Evolutionary conservation across 164 flowering plant genomes (phyloP).

Genomic region (Stephania yunnanensis): DNA sequence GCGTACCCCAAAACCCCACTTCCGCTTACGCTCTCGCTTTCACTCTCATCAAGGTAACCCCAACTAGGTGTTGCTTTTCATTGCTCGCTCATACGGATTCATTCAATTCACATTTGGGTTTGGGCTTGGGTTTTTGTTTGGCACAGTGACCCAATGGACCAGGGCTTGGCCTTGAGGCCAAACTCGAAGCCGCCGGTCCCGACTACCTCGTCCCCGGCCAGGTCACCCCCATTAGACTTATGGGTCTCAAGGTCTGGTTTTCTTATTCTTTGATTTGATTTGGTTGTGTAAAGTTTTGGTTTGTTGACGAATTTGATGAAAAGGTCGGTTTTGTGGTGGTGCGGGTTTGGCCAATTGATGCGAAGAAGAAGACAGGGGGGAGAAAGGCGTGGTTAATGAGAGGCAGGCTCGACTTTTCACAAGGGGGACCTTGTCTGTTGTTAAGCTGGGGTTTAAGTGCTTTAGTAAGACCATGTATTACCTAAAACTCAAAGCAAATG

Average conservation of each 20-base stretch:
- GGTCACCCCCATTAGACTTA: constrained; percentile 49
- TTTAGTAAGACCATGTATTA: too few relatives aligned
- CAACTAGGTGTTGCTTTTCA: too few relatives aligned
- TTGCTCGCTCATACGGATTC: too few relatives aligned
- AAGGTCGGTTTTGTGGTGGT: neutral
- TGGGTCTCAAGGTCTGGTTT: constrained; percentile 60
- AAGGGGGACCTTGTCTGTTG: too few relatives aligned
- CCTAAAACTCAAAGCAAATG: too few relatives aligned
- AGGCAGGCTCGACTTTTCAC: too few relatives aligned
- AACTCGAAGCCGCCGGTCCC: constrained; percentile 81
- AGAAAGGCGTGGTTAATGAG: too few relatives aligned
- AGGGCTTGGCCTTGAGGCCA: constrained; percentile 59
- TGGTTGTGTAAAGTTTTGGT: neutral
- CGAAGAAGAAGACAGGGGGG: too few relatives aligned
- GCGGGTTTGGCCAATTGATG: constrained; percentile 86
- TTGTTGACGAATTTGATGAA: too few relatives aligned
- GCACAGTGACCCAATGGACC: constrained; percentile 69
- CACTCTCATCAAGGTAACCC: constrained; percentile 41
- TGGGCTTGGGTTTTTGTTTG: too few relatives aligned
- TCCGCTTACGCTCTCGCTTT: constrained; percentile 43
- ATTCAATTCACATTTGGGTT: too few relatives aligned
- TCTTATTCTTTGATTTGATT: neutral
- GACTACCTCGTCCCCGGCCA: constrained; percentile 85
- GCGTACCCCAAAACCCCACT: constrained; percentile 45
- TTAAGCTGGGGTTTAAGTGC: too few relatives aligned